phyloP scores from a whole-genome alignment of 2,329 filamentous ascomycete genomes.

The Pseudocercospora eumusae region DNA sequence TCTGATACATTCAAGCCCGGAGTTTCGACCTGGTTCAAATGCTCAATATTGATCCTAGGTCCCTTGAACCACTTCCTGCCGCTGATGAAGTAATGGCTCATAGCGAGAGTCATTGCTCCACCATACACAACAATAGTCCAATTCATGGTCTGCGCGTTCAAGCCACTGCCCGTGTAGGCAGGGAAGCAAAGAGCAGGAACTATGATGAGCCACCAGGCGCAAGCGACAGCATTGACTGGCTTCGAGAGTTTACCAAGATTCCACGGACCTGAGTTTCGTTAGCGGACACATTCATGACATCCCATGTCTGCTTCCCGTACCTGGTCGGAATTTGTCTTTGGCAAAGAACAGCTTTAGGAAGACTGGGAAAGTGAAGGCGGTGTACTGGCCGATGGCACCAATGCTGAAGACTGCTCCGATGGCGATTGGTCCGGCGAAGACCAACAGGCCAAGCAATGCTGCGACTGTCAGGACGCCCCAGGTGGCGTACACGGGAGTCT shows the following conservation, averaged over 20 bases:
- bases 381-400: slow-evolving; percentile 29
- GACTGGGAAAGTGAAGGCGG: slow-evolving; percentile 36
- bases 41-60: slow-evolving; percentile 39
- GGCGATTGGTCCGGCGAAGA: slow-evolving; percentile 37
- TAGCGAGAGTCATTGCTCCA: slow-evolving; percentile 36
- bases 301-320: neutral
- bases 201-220: slow-evolving; percentile 38
- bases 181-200: slow-evolving; percentile 39
- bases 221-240: slow-evolving; percentile 35
- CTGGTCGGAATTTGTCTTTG: slow-evolving; percentile 30
- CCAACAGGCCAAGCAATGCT: slow-evolving; percentile 34
- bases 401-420: slow-evolving; percentile 40
- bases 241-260: slow-evolving; percentile 37
- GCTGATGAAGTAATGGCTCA: slow-evolving; percentile 36
- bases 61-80: slow-evolving; percentile 42
- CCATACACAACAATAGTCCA: slow-evolving; percentile 36
- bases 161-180: slow-evolving; percentile 33
- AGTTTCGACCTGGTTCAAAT: slow-evolving; percentile 13
- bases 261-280: slow-evolving; percentile 33
- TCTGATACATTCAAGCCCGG: slow-evolving; percentile 1
- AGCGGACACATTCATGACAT: neutral
- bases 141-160: slow-evolving; percentile 39
- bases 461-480: slow-evolving; percentile 36
- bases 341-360: slow-evolving; percentile 37
- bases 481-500: slow-evolving; percentile 38